A percentile compares a stretch with the other conserved stretches of the same genome.
These are phyloP conservation scores for Encephalitozoon hellem DNA, from an alignment of 371 early-diverging fungal species.

Conservation along the genomic window DNA sequence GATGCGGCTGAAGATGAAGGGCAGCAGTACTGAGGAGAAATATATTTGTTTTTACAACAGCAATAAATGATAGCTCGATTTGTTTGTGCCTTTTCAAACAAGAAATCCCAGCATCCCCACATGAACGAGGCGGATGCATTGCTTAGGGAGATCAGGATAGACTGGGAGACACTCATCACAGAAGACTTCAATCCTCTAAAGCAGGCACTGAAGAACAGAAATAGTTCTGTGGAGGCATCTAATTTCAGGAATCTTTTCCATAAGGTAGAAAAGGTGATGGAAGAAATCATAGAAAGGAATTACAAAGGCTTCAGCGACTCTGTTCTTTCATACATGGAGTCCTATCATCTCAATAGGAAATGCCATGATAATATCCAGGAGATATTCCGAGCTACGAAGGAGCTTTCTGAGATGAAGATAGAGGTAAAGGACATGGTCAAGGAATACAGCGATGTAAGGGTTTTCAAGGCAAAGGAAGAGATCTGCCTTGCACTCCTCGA, in stretches of 20 bases:
- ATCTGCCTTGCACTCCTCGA: constrained; percentile 17
- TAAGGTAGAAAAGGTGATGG: constrained; percentile 52
- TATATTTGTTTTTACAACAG: not conserved
- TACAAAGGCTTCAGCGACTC: constrained; percentile 55
- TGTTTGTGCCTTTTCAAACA: not conserved
- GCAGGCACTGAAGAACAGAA: constrained; percentile 32
- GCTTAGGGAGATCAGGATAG: constrained; percentile 53
- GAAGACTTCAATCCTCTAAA: constrained; percentile 54
- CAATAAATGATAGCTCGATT: not conserved
- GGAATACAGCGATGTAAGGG: constrained; percentile 7
- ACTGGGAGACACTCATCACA: constrained; percentile 51
- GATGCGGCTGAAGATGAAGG: not conserved
- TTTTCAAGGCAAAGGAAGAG: constrained; percentile 30
- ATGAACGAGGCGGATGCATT: constrained; percentile 40
- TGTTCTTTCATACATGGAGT: constrained; percentile 43
- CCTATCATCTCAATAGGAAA: constrained; percentile 28
- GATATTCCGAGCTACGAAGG: not conserved
- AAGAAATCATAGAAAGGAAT: constrained; percentile 46
- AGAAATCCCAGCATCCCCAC: not conserved
- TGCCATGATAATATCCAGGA: not conserved
- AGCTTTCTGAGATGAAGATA: not conserved
- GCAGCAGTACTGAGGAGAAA: not conserved
- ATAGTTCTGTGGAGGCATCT: not conserved
- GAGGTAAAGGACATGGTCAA: constrained; percentile 24
- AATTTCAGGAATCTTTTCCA: constrained; percentile 51